These are phyloP conservation scores for Eimeria brunetti DNA, from an alignment of 169 alveolate genomes.

Conservation along the genomic window DNA sequence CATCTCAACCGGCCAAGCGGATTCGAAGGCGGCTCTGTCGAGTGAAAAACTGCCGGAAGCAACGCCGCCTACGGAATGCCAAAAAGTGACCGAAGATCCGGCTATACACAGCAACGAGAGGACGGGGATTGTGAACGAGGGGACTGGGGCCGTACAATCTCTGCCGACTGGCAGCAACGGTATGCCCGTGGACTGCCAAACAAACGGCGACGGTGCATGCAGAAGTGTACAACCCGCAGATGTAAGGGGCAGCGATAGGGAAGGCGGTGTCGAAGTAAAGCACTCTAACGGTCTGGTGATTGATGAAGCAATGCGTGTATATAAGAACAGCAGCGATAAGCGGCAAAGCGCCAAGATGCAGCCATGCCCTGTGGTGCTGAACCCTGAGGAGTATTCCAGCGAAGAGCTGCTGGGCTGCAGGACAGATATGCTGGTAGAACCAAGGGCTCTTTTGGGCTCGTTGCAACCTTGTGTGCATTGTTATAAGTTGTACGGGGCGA, in stretches of 20 bases:
- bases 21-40: neutral
- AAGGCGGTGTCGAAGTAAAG: neutral
- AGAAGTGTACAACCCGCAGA: neutral
- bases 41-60: neutral
- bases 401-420: slow-evolving; percentile 77
- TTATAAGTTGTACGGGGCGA: slow-evolving; percentile 82
- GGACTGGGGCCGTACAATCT: neutral
- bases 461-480: slow-evolving; percentile 81
- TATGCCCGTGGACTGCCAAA: neutral
- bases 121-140: neutral
- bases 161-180: neutral
- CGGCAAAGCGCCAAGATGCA: slow-evolving; percentile 42
- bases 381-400: slow-evolving; percentile 13
- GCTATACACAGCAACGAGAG: neutral
- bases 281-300: slow-evolving; percentile 23
- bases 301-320: slow-evolving; percentile 65
- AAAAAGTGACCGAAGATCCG: neutral
- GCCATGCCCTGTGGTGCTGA: slow-evolving; percentile 62
- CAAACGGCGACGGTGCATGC: neutral
- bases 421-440: slow-evolving; percentile 78
- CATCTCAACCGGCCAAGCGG: neutral
- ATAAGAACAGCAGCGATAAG: slow-evolving; percentile 42
- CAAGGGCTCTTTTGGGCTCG: slow-evolving; percentile 66
- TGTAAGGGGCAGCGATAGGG: neutral
- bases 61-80: neutral